These are phyloP conservation scores for Candida maesae DNA, from an alignment of 805 yeast genomes.

Conservation along the genomic window DNA sequence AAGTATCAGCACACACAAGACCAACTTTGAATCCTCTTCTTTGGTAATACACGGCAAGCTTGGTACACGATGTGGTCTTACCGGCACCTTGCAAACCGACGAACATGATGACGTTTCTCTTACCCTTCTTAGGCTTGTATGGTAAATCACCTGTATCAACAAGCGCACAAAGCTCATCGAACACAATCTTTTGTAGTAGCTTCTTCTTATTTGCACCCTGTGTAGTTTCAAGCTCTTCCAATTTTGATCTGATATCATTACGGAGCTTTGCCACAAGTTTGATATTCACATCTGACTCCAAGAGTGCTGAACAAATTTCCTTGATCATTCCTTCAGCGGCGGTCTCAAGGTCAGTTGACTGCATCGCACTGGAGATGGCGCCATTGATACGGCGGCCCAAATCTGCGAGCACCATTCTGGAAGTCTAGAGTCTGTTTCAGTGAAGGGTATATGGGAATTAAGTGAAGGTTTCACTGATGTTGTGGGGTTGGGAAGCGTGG, in stretches of 20 bases:
- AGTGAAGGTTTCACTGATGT: too few relatives aligned
- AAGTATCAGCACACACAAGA: conserved; percentile 97
- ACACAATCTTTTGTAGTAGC: conserved; percentile 84
- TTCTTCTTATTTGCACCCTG: conserved; percentile 60
- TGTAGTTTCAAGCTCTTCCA: conserved; percentile 49
- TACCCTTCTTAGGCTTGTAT: conserved; percentile 84
- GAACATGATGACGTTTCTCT: conserved; percentile 83
- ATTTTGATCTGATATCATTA: conserved; percentile 58
- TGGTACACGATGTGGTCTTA: conserved; percentile 96
- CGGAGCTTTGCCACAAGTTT: conserved; percentile 74
- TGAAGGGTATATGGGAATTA: too few relatives aligned
- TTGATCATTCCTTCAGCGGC: conserved; percentile 73
- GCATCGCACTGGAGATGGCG: conserved; percentile 64
- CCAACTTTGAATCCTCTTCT: conserved; percentile 94
- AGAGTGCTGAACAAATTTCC: conserved; percentile 82
- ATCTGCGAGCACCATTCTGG: conserved; percentile 75
- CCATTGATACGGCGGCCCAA: conserved; percentile 71
- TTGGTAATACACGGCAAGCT: conserved; percentile 90
- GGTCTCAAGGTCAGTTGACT: conserved; percentile 51
- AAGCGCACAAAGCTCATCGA: conserved; percentile 83
- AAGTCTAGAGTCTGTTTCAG: neutral
- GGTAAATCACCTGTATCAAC: conserved; percentile 66
- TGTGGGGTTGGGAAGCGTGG: too few relatives aligned
- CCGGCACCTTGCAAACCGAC: conserved; percentile 99
- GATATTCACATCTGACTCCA: conserved; percentile 94